phyloP scores from a whole-genome alignment of 768 basidiomycete genomes.

The Termitomyces bulborhizus region DNA sequence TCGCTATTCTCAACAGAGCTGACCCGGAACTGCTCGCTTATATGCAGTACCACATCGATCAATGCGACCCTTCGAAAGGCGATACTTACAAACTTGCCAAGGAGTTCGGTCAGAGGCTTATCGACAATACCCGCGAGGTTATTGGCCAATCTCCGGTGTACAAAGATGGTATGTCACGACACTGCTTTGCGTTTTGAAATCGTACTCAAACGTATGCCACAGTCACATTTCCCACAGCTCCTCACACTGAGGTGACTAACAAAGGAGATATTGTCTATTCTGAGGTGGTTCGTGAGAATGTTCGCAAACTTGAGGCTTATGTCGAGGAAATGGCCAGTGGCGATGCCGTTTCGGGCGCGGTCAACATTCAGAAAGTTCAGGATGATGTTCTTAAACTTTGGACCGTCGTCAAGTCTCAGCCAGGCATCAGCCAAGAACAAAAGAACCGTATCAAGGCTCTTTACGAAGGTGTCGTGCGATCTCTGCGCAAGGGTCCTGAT shows the following conservation, averaged over 20 bases:
- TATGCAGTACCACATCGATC: constrained; percentile 94
- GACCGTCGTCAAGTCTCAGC: constrained; percentile 95
- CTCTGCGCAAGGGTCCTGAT: constrained; percentile 77
- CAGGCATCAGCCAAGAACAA: constrained; percentile 95
- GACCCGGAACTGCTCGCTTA: constrained; percentile 88
- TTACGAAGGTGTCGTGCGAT: constrained; percentile 94
- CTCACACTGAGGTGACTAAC: constrained; percentile 86
- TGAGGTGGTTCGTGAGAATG: constrained; percentile 93
- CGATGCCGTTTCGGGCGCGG: constrained; percentile 71
- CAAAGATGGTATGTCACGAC: constrained; percentile 76
- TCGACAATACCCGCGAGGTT: constrained; percentile 88
- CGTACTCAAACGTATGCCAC: background rate
- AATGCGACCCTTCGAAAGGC: constrained; percentile 72
- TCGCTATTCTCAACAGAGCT: constrained; percentile 95
- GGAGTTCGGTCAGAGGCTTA: constrained; percentile 92
- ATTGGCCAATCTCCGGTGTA: constrained; percentile 83
- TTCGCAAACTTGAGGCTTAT: constrained; percentile 96
- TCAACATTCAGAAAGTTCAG: constrained; percentile 97
- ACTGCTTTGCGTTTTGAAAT: background rate
- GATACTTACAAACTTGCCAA: constrained; percentile 94
- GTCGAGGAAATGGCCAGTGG: constrained; percentile 98
- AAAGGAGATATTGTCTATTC: constrained; percentile 94
- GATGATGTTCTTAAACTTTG: constrained; percentile 95
- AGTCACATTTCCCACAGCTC: constrained; percentile 99
- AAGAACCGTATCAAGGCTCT: constrained; percentile 92